Percentiles rank a stretch among this genome's conserved stretches.
Evolutionary conservation across 2,329 filamentous ascomycete species (phyloP).

Genomic region (Colletotrichum echinochloae): DNA sequence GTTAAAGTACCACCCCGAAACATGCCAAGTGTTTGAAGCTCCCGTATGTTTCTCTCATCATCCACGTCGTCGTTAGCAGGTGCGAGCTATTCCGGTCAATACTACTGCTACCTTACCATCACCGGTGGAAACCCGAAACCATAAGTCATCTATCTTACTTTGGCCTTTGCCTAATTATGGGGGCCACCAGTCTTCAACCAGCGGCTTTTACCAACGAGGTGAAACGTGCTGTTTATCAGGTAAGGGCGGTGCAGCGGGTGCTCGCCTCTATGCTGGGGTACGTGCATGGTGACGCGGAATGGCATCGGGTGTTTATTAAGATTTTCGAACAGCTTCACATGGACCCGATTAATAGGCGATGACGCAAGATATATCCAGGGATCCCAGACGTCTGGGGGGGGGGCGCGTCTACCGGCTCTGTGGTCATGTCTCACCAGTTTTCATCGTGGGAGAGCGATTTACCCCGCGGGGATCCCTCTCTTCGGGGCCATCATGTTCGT

Average conservation of each 20-base stretch:
- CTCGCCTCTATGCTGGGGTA: slow-evolving; percentile 22
- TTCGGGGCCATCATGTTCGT: slow-evolving; percentile 5
- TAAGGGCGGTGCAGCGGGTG: slow-evolving; percentile 12
- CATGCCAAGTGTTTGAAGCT: slow-evolving; percentile 11
- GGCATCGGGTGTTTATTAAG: slow-evolving; percentile 32
- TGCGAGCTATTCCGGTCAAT: slow-evolving; percentile 8
- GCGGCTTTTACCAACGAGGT: slow-evolving; percentile 3
- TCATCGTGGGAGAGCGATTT: slow-evolving; percentile 31
- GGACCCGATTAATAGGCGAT: slow-evolving; percentile 15
- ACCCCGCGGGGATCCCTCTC: slow-evolving; percentile 37
- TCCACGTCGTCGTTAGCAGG: slow-evolving; percentile 9
- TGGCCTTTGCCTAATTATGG: not conserved
- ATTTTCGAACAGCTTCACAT: slow-evolving; percentile 22
- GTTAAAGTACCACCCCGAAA: slow-evolving; percentile 8
- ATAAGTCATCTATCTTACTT: slow-evolving; percentile 4
- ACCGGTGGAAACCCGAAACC: slow-evolving; percentile 12
- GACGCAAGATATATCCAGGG: slow-evolving; percentile 14
- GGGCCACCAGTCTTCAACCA: not conserved
- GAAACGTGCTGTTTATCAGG: slow-evolving; percentile 22
- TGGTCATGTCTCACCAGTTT: slow-evolving; percentile 17
- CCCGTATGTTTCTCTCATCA: slow-evolving; percentile 10
- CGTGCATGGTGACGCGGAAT: slow-evolving; percentile 22
- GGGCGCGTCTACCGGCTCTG: slow-evolving; percentile 17
- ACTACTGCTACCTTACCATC: slow-evolving; percentile 15
- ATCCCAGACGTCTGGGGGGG: slow-evolving; percentile 21